Evolutionary conservation across 2,329 filamentous ascomycete species (phyloP).

Genomic region (Zarea fungicola): DNA sequence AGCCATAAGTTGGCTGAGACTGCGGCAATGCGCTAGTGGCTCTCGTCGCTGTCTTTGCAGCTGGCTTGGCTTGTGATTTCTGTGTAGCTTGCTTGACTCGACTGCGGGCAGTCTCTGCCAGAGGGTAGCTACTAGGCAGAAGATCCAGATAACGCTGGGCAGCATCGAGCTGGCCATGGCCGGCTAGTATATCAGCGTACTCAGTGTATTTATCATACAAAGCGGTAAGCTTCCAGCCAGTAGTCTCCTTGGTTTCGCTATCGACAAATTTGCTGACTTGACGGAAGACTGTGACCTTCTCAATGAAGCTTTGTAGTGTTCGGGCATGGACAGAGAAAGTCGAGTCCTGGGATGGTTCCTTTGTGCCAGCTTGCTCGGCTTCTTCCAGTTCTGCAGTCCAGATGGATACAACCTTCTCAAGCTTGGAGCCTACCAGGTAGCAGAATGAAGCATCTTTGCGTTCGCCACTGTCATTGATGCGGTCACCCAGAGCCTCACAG

Average conservation of each 20-base stretch:
- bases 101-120: slow-evolving; percentile 80
- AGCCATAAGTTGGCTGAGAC: slow-evolving; percentile 37
- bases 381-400: slow-evolving; percentile 90
- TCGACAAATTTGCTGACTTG: slow-evolving; percentile 90
- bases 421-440: slow-evolving; percentile 89
- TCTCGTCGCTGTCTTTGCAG: slow-evolving; percentile 23
- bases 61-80: slow-evolving; percentile 28
- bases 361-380: slow-evolving; percentile 68
- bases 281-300: slow-evolving; percentile 97
- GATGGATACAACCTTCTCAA: slow-evolving; percentile 94
- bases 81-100: slow-evolving; percentile 80
- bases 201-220: slow-evolving; percentile 95
- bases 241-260: slow-evolving; percentile 61
- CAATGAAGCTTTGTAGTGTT: slow-evolving; percentile 86
- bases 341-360: slow-evolving; percentile 64
- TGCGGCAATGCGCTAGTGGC: slow-evolving; percentile 33
- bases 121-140: slow-evolving; percentile 75
- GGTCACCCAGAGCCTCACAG: slow-evolving; percentile 89
- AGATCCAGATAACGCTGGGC: slow-evolving; percentile 91
- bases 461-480: slow-evolving; percentile 70
- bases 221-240: slow-evolving; percentile 81
- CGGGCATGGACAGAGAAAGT: slow-evolving; percentile 89
- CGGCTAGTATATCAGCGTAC: slow-evolving; percentile 90
- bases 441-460: slow-evolving; percentile 95
- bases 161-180: slow-evolving; percentile 78